Base-by-base conservation (phyloP, 225 moss, liverwort and hornwort genomes). In the Sphagnum contortum region DNA sequence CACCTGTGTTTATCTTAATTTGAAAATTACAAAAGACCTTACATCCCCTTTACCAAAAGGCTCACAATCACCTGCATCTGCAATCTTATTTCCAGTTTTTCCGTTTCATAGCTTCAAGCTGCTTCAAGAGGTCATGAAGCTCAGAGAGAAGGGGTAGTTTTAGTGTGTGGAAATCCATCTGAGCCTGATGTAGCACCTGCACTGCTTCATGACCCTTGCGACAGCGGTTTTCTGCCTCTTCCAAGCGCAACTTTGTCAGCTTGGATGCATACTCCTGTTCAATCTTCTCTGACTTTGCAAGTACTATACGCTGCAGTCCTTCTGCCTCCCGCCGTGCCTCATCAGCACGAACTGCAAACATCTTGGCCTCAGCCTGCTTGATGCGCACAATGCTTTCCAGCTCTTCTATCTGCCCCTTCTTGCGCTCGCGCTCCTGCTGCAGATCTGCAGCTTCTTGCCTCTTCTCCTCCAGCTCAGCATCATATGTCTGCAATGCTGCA, bases 251-350 rank as follows among this genome's bases (percentile, higher is more conserved):
- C 76, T 83, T 92, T 47, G 71, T 48, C 6, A 85, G 72, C 83
- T 90, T 96, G 59, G 65, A 73, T 9, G 77, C 70, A 29, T 86
- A 96, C 66, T 96, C 92, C 71, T 96, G 88, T 45, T 96, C 96
- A 56, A 90, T 85, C 83, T 89, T 91, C 67, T 92, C 93, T 64
- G 75, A 78, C 69, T 98, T 98, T 55, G 88, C 87, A 68, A 87
- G 66, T 70, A 93, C 90, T 11, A 98, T 98, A 4, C 85, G 92
- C 59, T 91, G 80, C 55, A 98, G 65, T 47, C 87, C 92, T 68
- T 93, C 96, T 44, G 96, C 92, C 74, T 92, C 92, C 61, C 87
- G 83, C 29, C 96, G 90, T 48, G 88, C 93, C 72, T 98, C 90
- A 51, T 98, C 96, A 45, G 96, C 96, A 53, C 93, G 93, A 71